Evolutionary conservation across 768 basidiomycete species (phyloP), one percentile per base, ranked within the genome.

Genomic region (Guyanaporus albipodus): DNA sequence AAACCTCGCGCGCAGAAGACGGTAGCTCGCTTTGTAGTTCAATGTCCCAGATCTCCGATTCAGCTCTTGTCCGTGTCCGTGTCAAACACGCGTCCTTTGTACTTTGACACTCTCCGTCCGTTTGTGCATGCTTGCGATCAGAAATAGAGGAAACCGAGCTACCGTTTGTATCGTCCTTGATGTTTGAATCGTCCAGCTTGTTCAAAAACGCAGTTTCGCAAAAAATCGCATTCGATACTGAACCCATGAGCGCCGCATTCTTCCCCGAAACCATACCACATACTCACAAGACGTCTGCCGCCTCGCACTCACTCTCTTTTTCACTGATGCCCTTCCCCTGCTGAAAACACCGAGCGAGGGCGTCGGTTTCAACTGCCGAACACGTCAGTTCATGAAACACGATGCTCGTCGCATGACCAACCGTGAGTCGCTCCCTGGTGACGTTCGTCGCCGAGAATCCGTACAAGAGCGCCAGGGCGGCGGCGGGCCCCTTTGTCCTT

Each of bases 11-110:
- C 18, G 11, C 41, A 50, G 64, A 54, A 42, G 62, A 59, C 47
- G 63, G 47, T 23, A 59, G 51, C 23, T 51, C 47, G 46, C 62
- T 56, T 43, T 73, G 69, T 12, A 60, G 38, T 54, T 83, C 82
- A 23, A 83, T 79, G 50, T 76, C 77, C 82, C 82, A 83, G 8
- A 75, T 54, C 17, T 71, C 67, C 9, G 82, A 82, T 44, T 57
- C 64, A 2, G 56, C 54, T 32, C 12, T 22, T 18, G 42, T 27
- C 12, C 43, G 43, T 31, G 38, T 43, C 28, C 49, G 11, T 11
- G 17, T 33, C 24, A 21, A 15, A 17, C 31, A 24, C 6, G 33
- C 4, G 5, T 23, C 23, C 42, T 45, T 19, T 5, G 31, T 15
- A 15, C 19, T 24, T 42, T 46, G 24, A n/a, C 24, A 42, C 27